Evolutionary conservation across 2,329 filamentous ascomycete genomes (phyloP).

Genomic region (Pezizomycotina sp.): DNA sequence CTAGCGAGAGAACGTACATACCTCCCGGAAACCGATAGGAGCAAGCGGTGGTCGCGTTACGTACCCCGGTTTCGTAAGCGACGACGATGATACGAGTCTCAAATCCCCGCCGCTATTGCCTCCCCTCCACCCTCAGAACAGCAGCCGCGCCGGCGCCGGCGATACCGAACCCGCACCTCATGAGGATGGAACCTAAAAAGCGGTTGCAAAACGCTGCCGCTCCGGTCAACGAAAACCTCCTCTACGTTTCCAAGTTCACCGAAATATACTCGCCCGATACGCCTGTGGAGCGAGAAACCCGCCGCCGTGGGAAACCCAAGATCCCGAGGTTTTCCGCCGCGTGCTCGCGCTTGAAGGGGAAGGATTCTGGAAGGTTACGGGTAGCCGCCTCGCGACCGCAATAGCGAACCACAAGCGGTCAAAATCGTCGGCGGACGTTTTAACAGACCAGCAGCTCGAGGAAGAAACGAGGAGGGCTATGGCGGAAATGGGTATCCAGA

Average conservation of each 20-base stretch:
- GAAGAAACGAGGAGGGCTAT: slow-evolving; percentile 14
- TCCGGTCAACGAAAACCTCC: too few relatives aligned
- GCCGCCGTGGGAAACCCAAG: slow-evolving; percentile 4
- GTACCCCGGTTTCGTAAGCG: too few relatives aligned
- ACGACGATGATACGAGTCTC: too few relatives aligned
- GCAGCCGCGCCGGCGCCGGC: not conserved
- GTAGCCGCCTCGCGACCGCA: slow-evolving; percentile 12
- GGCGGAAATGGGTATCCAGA: slow-evolving; percentile 15
- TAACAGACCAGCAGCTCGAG: slow-evolving; percentile 5
- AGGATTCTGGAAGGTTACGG: slow-evolving; percentile 17
- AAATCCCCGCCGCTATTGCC: slow-evolving; percentile 8
- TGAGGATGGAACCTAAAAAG: too few relatives aligned
- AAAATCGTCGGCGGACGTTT: slow-evolving; percentile 8
- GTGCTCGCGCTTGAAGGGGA: slow-evolving; percentile 15
- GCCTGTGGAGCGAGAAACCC: slow-evolving; percentile 1
- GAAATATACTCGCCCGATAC: slow-evolving; percentile 19
- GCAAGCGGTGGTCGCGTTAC: too few relatives aligned
- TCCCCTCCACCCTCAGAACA: slow-evolving; percentile 14
- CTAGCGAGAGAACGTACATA: too few relatives aligned
- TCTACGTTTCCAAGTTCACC: slow-evolving; percentile 13
- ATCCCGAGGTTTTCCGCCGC: slow-evolving; percentile 12
- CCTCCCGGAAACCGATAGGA: too few relatives aligned
- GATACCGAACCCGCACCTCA: slow-evolving; percentile 11
- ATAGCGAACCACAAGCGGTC: slow-evolving; percentile 9
- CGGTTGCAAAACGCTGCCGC: too few relatives aligned